Evolutionary conservation across 2,329 filamentous ascomycete species (phyloP), one percentile per base, ranked within the genome.

Genomic region (Fusarium illudens): DNA sequence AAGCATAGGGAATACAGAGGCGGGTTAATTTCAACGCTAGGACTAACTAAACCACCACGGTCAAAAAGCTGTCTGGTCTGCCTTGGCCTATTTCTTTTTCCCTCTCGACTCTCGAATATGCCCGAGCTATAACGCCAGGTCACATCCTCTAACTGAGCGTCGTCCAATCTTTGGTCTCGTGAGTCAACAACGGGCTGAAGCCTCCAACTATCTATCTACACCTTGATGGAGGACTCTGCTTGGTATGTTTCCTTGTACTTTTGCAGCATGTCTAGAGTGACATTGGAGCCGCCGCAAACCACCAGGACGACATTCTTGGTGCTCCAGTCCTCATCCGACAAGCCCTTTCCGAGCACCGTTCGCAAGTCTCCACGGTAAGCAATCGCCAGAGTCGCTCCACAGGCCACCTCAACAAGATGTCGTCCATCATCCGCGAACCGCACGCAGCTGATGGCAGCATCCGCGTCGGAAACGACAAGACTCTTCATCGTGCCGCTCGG

Each of bases 381-480:
- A 4, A 87, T 77, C 1, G 90, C 92, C 12, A 97, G 79, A 54
- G 90, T 91, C 6, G 95, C 93, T 1, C 94, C 94, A 76, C 95
- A 97, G 0, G 94, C 89, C 33, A 91, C 83, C 81, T 98, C 95
- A 4, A 97, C 92, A 60, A 97, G 82, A 59, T 95, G 80, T 25
- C 91, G 83, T 71, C 94, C 92, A 64, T 97, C 93, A 68, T 97
- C 92, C 10, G 92, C 90, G 65, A 97, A 89, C 22, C 87, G 84
- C 73, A 91, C 89, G 56, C 90, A 92, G 3, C 90, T 94, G 79
- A 90, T 87, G 19, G 92, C 93, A 0, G 95, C 94, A 73, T 96
- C 92, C 4, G 88, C 89, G 52, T 82, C 80, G 4, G 74, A 73
- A 22, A 82, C 78, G 52, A 80, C 77, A 8, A 79, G 58, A 65